Conservation (phyloP, 768 basidiomycete genomes). For the Termitomyces sp. region DNA sequence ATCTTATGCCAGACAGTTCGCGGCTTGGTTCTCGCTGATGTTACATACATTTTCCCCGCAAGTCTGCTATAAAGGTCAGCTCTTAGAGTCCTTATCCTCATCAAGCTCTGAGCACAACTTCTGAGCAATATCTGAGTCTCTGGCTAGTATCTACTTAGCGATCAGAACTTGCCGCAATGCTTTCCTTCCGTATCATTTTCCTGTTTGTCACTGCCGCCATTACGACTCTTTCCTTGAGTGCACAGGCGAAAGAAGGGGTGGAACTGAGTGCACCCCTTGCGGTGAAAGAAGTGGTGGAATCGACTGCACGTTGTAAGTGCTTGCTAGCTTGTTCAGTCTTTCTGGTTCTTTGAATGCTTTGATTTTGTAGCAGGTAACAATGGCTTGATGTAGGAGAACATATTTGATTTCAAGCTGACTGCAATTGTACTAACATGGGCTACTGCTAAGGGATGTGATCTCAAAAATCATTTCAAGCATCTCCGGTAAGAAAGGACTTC, state of each 20-base stretch:
- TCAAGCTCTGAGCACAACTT: not conserved
- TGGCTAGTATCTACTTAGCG: not conserved
- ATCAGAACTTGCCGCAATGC: not conserved
- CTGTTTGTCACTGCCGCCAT: not conserved
- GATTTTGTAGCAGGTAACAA: not conserved
- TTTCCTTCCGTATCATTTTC: not conserved
- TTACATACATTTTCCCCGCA: not conserved
- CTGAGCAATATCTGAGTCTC: not conserved
- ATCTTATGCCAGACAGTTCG: not conserved
- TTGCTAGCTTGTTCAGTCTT: not conserved
- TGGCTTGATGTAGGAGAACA: not conserved
- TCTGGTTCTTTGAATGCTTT: not conserved
- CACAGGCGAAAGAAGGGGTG: not conserved
- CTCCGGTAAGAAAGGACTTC: too few species aligned
- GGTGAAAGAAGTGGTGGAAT: not conserved
- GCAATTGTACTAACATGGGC: not conserved
- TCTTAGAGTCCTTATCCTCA: not conserved
- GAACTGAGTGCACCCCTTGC: too few species aligned
- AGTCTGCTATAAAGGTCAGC: not conserved
- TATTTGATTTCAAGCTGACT: not conserved
- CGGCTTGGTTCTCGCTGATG: not conserved
- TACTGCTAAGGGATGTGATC: not conserved
- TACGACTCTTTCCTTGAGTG: not conserved
- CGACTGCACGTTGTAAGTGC: not conserved
- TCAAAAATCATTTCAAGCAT: not conserved